Percentiles rank a stretch among this genome's conserved stretches.
phyloP scores from a whole-genome alignment of 352 stramenopile genomes.

The Pythium brassicae region DNA sequence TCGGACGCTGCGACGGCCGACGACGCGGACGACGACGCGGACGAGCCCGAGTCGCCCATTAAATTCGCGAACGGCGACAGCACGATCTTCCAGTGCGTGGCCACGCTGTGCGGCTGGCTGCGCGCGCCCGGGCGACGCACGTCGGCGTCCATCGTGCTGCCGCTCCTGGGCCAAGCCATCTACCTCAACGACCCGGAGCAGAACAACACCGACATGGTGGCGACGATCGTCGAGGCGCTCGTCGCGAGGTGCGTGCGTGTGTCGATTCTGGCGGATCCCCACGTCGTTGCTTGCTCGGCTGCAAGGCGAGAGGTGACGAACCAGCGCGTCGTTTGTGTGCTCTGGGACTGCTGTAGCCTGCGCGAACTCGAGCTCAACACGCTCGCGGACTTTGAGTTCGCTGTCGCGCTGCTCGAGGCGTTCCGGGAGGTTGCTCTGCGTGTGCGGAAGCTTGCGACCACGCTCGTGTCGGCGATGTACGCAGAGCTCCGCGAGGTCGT shows the following conservation, averaged over 20 bases:
- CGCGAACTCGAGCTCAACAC: constrained; percentile 24
- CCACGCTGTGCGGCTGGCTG: constrained; percentile 41
- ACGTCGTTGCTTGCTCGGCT: no score
- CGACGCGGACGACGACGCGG: constrained; percentile 7
- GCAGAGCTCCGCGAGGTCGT: constrained; percentile 41
- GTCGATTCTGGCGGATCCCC: no score
- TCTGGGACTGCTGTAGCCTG: constrained; percentile 23
- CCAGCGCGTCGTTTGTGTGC: not conserved
- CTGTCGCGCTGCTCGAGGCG: constrained; percentile 41
- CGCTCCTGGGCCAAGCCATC: constrained; percentile 31
- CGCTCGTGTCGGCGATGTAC: constrained; percentile 28
- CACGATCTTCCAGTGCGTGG: constrained; percentile 32
- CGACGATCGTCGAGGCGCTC: constrained; percentile 16
- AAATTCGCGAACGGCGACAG: constrained; percentile 18
- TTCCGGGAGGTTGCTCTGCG: constrained; percentile 51
- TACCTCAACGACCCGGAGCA: constrained; percentile 17
- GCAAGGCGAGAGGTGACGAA: no score
- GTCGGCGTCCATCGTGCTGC: constrained; percentile 33
- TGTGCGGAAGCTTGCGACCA: constrained; percentile 21
- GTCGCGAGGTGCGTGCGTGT: constrained; percentile 20
- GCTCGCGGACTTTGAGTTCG: constrained; percentile 55
- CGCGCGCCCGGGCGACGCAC: constrained; percentile 18
- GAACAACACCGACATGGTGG: constrained; percentile 10
- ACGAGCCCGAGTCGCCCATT: constrained; percentile 18
- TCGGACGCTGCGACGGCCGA: constrained; percentile 25